These are phyloP conservation scores for Phymatotrichopsis omnivora DNA, from an alignment of 2,329 filamentous ascomycete genomes.

Conservation along the genomic window DNA sequence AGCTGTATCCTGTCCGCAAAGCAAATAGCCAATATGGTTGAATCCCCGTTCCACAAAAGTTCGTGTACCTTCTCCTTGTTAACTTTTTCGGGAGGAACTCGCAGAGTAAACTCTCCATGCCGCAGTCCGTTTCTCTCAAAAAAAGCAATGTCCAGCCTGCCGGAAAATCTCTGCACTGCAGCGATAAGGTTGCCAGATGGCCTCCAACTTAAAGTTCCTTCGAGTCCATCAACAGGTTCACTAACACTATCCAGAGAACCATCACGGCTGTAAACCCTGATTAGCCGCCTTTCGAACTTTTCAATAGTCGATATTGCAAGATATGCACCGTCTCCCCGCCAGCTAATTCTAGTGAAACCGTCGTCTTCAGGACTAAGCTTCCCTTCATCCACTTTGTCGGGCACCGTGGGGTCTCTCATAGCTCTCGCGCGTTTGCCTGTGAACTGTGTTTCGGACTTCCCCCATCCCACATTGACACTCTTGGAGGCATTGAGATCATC, in stretches of 20 bases:
- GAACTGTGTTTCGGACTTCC: constrained; percentile 96
- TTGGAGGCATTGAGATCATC: constrained; percentile 81
- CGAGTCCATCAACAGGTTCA: constrained; percentile 88
- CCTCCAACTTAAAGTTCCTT: constrained; percentile 78
- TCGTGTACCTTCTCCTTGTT: constrained; percentile 49
- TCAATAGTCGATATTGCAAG: constrained; percentile 79
- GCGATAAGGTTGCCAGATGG: constrained; percentile 85
- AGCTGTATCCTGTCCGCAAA: constrained; percentile 69
- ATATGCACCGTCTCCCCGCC: constrained; percentile 88
- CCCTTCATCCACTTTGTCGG: constrained; percentile 81
- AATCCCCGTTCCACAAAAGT: constrained; percentile 84
- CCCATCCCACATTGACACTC: constrained; percentile 96
- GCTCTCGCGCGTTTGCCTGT: constrained; percentile 81
- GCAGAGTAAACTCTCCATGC: constrained; percentile 87
- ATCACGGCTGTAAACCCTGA: constrained; percentile 84
- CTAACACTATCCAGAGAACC: constrained; percentile 85
- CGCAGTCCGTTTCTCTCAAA: constrained; percentile 95
- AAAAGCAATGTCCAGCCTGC: constrained; percentile 74
- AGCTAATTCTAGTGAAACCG: constrained; percentile 62
- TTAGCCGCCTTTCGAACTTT: constrained; percentile 57
- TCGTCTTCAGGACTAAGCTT: constrained; percentile 65
- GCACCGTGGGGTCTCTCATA: constrained; percentile 84
- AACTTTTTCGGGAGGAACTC: constrained; percentile 51
- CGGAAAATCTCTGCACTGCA: constrained; percentile 62
- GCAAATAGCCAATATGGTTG: constrained; percentile 75